Evolutionary conservation across 164 flowering plant genomes (phyloP), one percentile per base, ranked within the genome.

Genomic region (Hamamelis virginiana): DNA sequence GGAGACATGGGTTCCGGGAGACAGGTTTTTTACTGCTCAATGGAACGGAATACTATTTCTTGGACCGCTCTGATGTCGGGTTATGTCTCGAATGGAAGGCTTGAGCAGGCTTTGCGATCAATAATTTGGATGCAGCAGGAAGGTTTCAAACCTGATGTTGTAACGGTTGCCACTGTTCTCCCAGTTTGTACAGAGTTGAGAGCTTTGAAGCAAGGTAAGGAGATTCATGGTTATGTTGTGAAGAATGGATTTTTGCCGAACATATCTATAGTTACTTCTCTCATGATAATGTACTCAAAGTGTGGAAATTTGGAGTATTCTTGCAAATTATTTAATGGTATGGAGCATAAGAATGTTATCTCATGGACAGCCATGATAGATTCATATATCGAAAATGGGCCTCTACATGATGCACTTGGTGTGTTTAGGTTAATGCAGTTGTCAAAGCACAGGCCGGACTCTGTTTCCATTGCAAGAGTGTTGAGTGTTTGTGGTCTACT

Each of bases 11-110:
- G 38, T 48, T 87, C 84, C 0, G 94, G 88, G 12, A 85, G 97
- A 72, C 75, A 65, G 55, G 94, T 87, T 0, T 94, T 94, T 69
- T 89, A 85, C 63, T 73, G 62, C 3, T 86, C 87, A 0, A 70
- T 5, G 72, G 86, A 83, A 77, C 86, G 96, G 74, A 88, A 82
- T 80, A 77, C 77, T n/a, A 78, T 90, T 75, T 85, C 87, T 48
- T 94, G 98, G 98, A 94, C 98, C 11, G 93, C 96, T 43, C 71
- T 94, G 66, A 78, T 91, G 70, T 90, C 98, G 0, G 98, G 97
- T 48, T 90, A 94, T 67, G 83, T 66, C 41, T 77, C 86, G 9
- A 89, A 86, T 77, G 96, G 94, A 57, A 83, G 84, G 74, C 90
- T 80, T 5, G 88, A 86, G 9, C 93, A 89, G 79, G 97, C 98